Conservation (phyloP, 495 filamentous ascomycete genomes). For the Podospora anserina region DNA sequence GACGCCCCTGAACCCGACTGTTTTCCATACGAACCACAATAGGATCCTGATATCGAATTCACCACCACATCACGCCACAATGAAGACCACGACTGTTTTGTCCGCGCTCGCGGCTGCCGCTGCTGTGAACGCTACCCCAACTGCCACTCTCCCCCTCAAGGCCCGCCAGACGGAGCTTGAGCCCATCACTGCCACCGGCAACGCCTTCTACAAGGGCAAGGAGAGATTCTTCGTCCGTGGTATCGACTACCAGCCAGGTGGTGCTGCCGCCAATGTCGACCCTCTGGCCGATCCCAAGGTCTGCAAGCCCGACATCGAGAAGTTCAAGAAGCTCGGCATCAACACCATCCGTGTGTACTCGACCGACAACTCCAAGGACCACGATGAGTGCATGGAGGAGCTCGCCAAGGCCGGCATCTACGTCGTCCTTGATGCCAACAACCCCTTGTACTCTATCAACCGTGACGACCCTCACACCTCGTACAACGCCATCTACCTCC, state of each 20-base stretch:
- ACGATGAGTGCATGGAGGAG: slow-evolving; percentile 80
- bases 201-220: slow-evolving; percentile 81
- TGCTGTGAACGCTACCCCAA: slow-evolving; percentile 53
- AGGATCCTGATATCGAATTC: neutral
- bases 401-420: slow-evolving; percentile 89
- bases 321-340: slow-evolving; percentile 82
- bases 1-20: neutral
- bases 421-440: slow-evolving; percentile 75
- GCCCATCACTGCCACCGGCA: slow-evolving; percentile 44
- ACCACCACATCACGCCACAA: slow-evolving; percentile 32
- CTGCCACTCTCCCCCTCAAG: slow-evolving; percentile 53
- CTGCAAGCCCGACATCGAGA: slow-evolving; percentile 80
- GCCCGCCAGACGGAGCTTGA: slow-evolving; percentile 43
- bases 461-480: slow-evolving; percentile 59
- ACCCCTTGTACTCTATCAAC: slow-evolving; percentile 37
- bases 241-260: slow-evolving; percentile 94
- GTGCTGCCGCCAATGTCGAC: slow-evolving; percentile 65
- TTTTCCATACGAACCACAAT: no score
- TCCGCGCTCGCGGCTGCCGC: slow-evolving; percentile 55
- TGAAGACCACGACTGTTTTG: slow-evolving; percentile 52
- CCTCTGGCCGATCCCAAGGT: slow-evolving; percentile 69
- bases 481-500: slow-evolving; percentile 90
- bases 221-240: slow-evolving; percentile 91
- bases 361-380: slow-evolving; percentile 81
- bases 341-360: slow-evolving; percentile 95